Base-by-base conservation (phyloP, 495 filamentous ascomycete species). In the Jackrogersella multiformis region DNA sequence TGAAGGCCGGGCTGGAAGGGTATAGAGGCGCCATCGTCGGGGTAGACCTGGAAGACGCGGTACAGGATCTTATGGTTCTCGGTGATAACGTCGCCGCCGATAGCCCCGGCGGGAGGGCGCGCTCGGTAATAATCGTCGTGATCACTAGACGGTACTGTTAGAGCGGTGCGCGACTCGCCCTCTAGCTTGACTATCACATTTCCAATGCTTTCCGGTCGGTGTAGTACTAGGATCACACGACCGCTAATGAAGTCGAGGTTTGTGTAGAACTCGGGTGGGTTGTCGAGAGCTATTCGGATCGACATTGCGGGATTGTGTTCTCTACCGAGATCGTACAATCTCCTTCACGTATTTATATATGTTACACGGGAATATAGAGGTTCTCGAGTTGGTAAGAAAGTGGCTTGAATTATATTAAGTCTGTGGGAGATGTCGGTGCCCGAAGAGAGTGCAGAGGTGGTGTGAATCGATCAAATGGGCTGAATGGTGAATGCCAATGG, bases 101-200 rank as follows among this genome's bases (percentile, higher is more conserved):
- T 77, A 71, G 23, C 55, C 5, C 23, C 39, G 16, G 38, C 54
- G 4, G 66, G 66, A 4, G 38, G 4, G 12, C 60, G 66, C 55
- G 55, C 77, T 12, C 56, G 63, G 28, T 65, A 49, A 41, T 61
- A 55, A 5, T 74, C 64, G 5, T 71, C 64, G 59, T 56, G 13
- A 41, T 53, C 57, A 57, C 23, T 63, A 51, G 57, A 30, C 15
- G 74, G 80, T 2, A 76, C 56, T 48, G 71, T 80, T 67, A 77
- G 80, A 64, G 74, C 84, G 16, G 92, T 93, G 46, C 84, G 83
- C 67, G 89, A 91, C 76, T 96, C 93, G 55, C 94, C 95, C 74
- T 99, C 94, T 34, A 99, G 85, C 80, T 99, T 99, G 66, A 97
- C 94, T 39, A 93, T 85, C 54, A 99, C 90, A 10, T 87, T 86